Percentiles rank a stretch among this genome's conserved stretches.
Conservation (phyloP, 2,329 filamentous ascomycete species). For the Metarhizium anisopliae region DNA sequence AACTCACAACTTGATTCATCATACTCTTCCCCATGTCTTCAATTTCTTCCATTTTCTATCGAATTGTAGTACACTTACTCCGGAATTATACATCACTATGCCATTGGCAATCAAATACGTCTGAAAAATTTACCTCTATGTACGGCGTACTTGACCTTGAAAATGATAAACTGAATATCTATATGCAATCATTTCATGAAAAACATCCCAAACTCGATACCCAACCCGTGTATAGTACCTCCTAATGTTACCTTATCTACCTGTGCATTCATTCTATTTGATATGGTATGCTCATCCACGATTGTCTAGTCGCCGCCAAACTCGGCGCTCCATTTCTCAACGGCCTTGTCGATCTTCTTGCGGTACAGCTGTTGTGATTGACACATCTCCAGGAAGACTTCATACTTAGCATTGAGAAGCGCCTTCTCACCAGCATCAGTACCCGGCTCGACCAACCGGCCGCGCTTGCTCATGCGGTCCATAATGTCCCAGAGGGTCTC, state of each 20-base stretch:
- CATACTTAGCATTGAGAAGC: slow-evolving; percentile 81
- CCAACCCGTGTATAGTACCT: not conserved
- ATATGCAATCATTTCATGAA: not conserved
- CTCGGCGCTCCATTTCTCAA: slow-evolving; percentile 26
- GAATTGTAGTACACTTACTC: too few species aligned
- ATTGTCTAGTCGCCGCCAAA: slow-evolving; percentile 16
- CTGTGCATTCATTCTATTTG: not conserved
- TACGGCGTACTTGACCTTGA: not conserved
- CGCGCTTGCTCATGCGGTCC: slow-evolving; percentile 94
- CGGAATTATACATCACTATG: too few species aligned
- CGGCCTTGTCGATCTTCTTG: slow-evolving; percentile 61
- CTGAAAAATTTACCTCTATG: not conserved
- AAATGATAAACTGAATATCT: not conserved
- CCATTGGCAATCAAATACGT: too few species aligned
- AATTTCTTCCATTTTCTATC: too few species aligned
- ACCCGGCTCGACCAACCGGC: slow-evolving; percentile 70
- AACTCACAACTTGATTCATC: not conserved
- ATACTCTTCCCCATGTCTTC: not conserved
- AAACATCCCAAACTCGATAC: not conserved
- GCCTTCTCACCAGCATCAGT: slow-evolving; percentile 65
- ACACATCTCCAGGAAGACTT: slow-evolving; percentile 91
- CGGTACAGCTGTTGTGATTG: slow-evolving; percentile 77
- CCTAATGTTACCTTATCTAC: too few species aligned
- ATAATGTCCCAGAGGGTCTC: slow-evolving; percentile 94
- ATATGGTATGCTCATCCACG: too few species aligned